Evolutionary conservation across 805 yeast species (phyloP).

Genomic region (Kodamaea kakaduensis): DNA sequence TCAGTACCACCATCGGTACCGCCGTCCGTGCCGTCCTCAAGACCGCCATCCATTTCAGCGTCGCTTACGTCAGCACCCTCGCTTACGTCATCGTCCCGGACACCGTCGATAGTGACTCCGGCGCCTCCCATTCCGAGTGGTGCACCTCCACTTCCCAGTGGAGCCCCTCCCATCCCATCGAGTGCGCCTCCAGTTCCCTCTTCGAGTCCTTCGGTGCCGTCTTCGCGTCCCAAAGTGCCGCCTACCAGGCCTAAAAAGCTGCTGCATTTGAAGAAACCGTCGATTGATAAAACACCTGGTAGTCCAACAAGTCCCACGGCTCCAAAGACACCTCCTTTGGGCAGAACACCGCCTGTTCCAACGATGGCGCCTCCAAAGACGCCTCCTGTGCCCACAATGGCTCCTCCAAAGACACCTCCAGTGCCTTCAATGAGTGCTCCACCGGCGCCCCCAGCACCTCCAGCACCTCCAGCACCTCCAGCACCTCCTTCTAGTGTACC

Average conservation of each 20-base stretch:
- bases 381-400: slow-evolving; percentile 15
- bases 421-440: slow-evolving; percentile 21
- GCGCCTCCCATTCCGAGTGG: slow-evolving; percentile 18
- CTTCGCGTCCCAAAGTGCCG: slow-evolving; percentile 28
- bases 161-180: slow-evolving; percentile 22
- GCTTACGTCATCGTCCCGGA: too few species aligned
- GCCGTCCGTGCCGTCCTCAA: not conserved
- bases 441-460: slow-evolving; percentile 14
- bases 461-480: slow-evolving; percentile 6
- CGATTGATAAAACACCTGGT: slow-evolving; percentile 13
- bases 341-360: not conserved
- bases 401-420: slow-evolving; percentile 5
- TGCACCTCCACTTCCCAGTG: slow-evolving; percentile 14
- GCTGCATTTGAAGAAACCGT: slow-evolving; percentile 24
- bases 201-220: slow-evolving; percentile 1
- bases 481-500: slow-evolving; percentile 5
- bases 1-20: slow-evolving; percentile 9
- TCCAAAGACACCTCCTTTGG: slow-evolving; percentile 8
- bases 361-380: slow-evolving; percentile 5
- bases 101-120: too few species aligned
- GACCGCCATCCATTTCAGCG: slow-evolving; percentile 9
- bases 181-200: slow-evolving; percentile 19
- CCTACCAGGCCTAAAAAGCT: slow-evolving; percentile 40
- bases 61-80: slow-evolving; percentile 12
- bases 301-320: slow-evolving; percentile 5